phyloP scores from a whole-genome alignment of 192 early-diverging fungal species.

The Allomyces macrogynus region DNA sequence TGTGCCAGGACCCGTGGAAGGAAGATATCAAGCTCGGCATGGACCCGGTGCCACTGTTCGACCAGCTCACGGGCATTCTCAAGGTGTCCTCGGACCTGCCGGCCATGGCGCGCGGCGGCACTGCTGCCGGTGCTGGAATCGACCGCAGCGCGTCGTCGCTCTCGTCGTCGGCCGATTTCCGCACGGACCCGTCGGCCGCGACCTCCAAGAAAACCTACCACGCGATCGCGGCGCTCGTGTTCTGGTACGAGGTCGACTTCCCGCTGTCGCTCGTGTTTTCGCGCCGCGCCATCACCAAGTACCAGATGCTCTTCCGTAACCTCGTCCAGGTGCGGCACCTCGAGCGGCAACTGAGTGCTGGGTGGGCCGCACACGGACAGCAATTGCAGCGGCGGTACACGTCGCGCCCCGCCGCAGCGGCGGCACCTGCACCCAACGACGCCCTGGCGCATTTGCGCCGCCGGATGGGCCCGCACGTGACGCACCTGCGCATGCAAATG shows the following conservation, averaged over 20 bases:
- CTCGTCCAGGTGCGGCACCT: conserved; percentile 71
- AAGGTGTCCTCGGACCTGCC: conserved; percentile 36
- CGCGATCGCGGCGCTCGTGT: conserved; percentile 62
- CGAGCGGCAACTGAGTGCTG: conserved; percentile 53
- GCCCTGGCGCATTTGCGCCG: conserved; percentile 8
- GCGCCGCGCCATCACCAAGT: conserved; percentile 62
- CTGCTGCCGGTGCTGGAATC: neutral
- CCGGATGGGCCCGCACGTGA: conserved; percentile 15
- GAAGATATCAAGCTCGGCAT: conserved; percentile 69
- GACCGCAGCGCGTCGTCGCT: neutral
- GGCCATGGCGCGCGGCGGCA: conserved; percentile 3
- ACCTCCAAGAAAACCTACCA: neutral
- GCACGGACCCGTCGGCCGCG: neutral
- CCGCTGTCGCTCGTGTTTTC: conserved; percentile 78
- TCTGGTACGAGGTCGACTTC: conserved; percentile 68
- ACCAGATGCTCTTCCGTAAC: conserved; percentile 80
- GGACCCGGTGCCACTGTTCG: conserved; percentile 33
- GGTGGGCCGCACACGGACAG: conserved; percentile 56
- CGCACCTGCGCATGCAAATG: conserved; percentile 54
- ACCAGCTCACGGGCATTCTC: conserved; percentile 52
- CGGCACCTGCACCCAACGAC: neutral
- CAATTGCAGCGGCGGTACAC: neutral
- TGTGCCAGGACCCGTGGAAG: conserved; percentile 58
- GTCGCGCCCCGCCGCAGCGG: neutral
- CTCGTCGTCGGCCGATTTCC: neutral